These are phyloP conservation scores for Naematelia encephala DNA, from an alignment of 768 basidiomycete species.

Conservation along the genomic window DNA sequence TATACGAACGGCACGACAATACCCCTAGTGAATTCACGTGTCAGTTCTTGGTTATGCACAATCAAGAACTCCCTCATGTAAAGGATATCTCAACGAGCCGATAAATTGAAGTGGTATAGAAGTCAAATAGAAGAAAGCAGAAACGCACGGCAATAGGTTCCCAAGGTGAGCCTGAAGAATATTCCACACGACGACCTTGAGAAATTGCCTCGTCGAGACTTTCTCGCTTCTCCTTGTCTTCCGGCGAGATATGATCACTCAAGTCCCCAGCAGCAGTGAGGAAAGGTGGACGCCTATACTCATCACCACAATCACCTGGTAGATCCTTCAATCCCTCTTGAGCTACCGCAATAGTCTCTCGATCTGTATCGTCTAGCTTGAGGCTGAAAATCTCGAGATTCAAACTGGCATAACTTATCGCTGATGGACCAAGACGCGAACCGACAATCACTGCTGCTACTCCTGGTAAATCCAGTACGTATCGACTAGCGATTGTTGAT, in stretches of 20 bases:
- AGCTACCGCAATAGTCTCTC: slow-evolving; percentile 1
- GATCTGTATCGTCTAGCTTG: slow-evolving; percentile 1
- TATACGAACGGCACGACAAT: slow-evolving; percentile 10
- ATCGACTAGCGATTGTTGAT: slow-evolving; percentile 4
- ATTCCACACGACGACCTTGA: slow-evolving; percentile 4
- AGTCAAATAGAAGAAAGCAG: neutral
- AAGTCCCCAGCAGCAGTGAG: slow-evolving; percentile 13
- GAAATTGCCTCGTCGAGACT: slow-evolving; percentile 1
- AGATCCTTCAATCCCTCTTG: slow-evolving; percentile 12
- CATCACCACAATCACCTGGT: slow-evolving; percentile 15
- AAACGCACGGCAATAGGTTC: slow-evolving; percentile 12
- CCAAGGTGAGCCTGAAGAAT: slow-evolving; percentile 13
- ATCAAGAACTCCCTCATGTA: neutral
- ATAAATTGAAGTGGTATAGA: neutral
- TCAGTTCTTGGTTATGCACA: slow-evolving; percentile 1
- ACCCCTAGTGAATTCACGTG: slow-evolving; percentile 3
- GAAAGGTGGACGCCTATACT: slow-evolving; percentile 12
- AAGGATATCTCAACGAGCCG: neutral
- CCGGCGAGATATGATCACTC: slow-evolving; percentile 6
- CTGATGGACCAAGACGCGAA: neutral
- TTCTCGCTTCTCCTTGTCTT: neutral
- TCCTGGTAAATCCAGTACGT: slow-evolving; percentile 6
- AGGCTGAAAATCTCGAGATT: slow-evolving; percentile 6
- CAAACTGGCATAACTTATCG: neutral
- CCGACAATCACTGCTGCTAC: slow-evolving; percentile 12